Conservation (phyloP, 2,329 filamentous ascomycete genomes). For the Fusarium sp. region DNA sequence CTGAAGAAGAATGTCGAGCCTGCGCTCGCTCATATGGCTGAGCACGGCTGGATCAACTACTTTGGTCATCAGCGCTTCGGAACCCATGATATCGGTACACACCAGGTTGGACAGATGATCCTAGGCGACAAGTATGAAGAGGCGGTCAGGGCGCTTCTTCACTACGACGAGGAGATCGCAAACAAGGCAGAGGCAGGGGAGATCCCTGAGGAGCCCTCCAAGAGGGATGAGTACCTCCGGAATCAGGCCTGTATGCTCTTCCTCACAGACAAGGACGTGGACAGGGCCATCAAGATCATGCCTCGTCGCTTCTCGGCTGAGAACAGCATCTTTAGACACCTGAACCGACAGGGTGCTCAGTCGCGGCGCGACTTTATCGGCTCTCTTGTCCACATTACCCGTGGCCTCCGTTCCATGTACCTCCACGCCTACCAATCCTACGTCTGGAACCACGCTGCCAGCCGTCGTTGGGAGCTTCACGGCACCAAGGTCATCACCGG, state of each 20-base stretch:
- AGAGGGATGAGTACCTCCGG: constrained; percentile 78
- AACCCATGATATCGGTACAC: constrained; percentile 84
- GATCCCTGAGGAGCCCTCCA: constrained; percentile 58
- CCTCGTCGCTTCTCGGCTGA: constrained; percentile 87
- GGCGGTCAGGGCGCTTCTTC: constrained; percentile 78
- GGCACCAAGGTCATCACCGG: constrained; percentile 79
- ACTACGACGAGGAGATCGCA: constrained; percentile 71
- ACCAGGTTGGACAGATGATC: constrained; percentile 83
- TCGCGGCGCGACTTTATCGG: constrained; percentile 76
- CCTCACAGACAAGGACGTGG: constrained; percentile 64
- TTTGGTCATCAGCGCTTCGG: constrained; percentile 98
- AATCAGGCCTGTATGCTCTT: constrained; percentile 81
- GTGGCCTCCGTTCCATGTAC: constrained; percentile 90
- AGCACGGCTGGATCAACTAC: constrained; percentile 93
- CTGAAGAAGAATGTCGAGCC: constrained; percentile 56
- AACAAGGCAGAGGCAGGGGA: constrained; percentile 53
- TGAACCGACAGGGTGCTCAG: constrained; percentile 59
- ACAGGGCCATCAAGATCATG: constrained; percentile 70
- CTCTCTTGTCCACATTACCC: constrained; percentile 78
- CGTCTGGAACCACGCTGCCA: constrained; percentile 89
- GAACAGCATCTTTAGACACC: constrained; percentile 76
- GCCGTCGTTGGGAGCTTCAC: constrained; percentile 78
- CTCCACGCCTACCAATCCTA: constrained; percentile 95
- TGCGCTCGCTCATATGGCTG: constrained; percentile 71
- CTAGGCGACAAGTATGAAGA: constrained; percentile 81